Base-by-base conservation (phyloP, 257 asterid genomes). In the Buddleja alternifolia region DNA sequence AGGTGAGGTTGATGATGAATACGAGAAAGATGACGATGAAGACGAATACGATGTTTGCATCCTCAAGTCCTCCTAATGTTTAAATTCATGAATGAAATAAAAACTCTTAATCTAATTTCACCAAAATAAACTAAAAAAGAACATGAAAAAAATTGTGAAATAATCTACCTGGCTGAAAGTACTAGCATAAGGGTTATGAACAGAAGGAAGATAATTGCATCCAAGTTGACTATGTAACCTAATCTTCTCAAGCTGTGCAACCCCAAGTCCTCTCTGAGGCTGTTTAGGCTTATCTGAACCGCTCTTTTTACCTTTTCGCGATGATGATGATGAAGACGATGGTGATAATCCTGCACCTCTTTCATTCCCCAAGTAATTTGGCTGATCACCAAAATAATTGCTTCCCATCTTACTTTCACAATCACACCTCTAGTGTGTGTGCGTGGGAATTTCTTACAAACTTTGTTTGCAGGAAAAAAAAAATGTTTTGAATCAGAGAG, bases 191-290 rank as follows among this genome's bases (percentile, higher is more conserved):
- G 91, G 91, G 73, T 75, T 80, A 19, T 80, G 93, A 69, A 56
- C 47, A 63, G 82, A 20, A 73, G 88, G 87, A 16, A 70, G 75
- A 57, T 75, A 81, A 19, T 36, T 65, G 23, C 34, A 29, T 5
- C 94, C 91, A 66, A 86, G 83, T 83, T 92, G 93, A 72, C 80
- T 81, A 47, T 89, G 90, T 71, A 92, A 70, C 81, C 98, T 90
- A 75, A 92, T 92, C 78, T 89, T 92, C 77, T 92, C 98, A 73
- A 92, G 85, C 77, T 92, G 96, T 4, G 98, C 96, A 79, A 89
- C 96, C 29, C 98, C 96, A 42, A 92, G 92, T 2, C 97, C 98
- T 75, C 96, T 83, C 46, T 89, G 98, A 2, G 98, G 98, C 59
- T 89, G 96, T 19, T 92, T 92, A 0, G 90, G 94, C 86, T 89